Evolutionary conservation across 305 asterid species (phyloP), one percentile per base, ranked within the genome.

Genomic region (Fraxinus dipetala): DNA sequence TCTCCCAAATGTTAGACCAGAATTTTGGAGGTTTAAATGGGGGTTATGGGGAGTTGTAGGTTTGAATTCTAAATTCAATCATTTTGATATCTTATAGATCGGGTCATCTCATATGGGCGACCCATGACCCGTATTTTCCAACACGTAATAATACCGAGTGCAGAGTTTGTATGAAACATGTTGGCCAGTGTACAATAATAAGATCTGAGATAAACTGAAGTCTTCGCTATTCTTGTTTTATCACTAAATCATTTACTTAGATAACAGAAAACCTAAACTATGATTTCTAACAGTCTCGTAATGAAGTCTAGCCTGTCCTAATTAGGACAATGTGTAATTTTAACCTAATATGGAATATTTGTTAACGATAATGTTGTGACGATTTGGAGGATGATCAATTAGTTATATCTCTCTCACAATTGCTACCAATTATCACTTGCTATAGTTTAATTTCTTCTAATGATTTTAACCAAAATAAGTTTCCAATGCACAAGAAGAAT

Each of bases 281-380:
- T 72, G 43, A 78, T 59, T 59, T 82, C 75, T 77, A 45, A 85
- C 80, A 75, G 61, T 61, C 32, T 78, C 74, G 45, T 35, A 72
- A 48, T 79, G 78, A 78, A 81, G 85, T 86, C 86, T 81, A 80
- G 83, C 83, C 83, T 81, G 86, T 84, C 10, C 10, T n/a, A 59
- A 59, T 59, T 59, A 6, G 10, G 51, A 10, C 16, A 11, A 2
- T 10, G 51, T 0, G 4, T 40, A 10, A 16, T 40, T 2, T 10
- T 9, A 40, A 40, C 51, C 51, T 40, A 40, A 10, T 10, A 2
- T 10, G 65, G 70, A 75, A 63, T 10, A 16, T 35, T 73, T 35
- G 34, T 45, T 81, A 81, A 76, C 75, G 81, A 79, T 77, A 81
- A 76, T 61, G 81, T 36, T 65, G 61, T 75, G 88, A 83, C 82